Base-by-base conservation (phyloP, 257 asterid species). In the Craterostigma plantagineum region DNA sequence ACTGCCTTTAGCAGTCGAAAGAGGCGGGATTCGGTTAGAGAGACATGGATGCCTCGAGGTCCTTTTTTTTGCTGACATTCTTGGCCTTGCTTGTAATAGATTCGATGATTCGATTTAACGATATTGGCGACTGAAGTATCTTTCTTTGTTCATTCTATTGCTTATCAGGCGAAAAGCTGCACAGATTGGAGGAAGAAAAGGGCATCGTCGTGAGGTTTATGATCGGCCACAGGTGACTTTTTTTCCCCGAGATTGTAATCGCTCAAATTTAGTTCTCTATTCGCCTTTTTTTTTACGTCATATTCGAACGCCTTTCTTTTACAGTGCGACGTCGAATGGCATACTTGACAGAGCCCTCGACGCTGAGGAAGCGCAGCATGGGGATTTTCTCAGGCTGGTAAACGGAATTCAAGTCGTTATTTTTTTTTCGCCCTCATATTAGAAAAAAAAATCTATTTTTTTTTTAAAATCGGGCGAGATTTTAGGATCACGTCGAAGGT, bases 1-100 rank as follows among this genome's bases (percentile, higher is more conserved):
- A 82, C 98, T 1, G 98, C 98, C 65, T 87, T 87, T 59, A 87
- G 98, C 51, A 81, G 98, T 64, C 53, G 98, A 55, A 87, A 71
- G 70, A 79, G 98, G 63, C 95, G 98, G 51, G 95, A 87, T 57
- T 82, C 98, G 0, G 87, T 87, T 39, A 76, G 98, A 51, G 91
- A 72, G 59, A 87, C 93, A 23, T 87, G 98, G 98, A 82, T 87
- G 98, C 98, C 98, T 44, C 98, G 74, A 73, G 97, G 96, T 80
- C 30, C n/a, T n/a, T n/a, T n/a, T 23, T 23, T 23, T 23, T 23
- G n/a, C n/a, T n/a, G 6, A 23, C 6, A 23, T 23, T 23, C 30
- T 23, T 6, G 30, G 6, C 6, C 30, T 23, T 23, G 2, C 6
- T 23, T 23, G 30, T 23, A 23, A 23, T 23, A 23, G 30, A 2